phyloP scores from a whole-genome alignment of 208 protist species.

The Leishmania arabica region DNA sequence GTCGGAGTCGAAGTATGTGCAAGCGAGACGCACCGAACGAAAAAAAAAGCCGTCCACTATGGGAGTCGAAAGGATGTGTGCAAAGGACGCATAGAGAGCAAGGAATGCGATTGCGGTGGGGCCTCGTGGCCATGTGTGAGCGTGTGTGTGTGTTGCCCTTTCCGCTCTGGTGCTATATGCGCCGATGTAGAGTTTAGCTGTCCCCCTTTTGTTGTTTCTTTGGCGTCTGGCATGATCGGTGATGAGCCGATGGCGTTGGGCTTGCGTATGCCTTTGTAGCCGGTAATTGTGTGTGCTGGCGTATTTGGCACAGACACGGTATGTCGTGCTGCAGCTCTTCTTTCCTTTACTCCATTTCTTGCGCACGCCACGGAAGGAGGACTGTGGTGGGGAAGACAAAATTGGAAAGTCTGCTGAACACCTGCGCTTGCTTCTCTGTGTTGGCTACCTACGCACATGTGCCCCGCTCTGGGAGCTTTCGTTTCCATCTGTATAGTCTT shows the following conservation, averaged over 20 bases:
- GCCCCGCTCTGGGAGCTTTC: neutral
- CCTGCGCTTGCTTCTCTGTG: neutral
- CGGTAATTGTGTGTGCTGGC: neutral
- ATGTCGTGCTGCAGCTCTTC: neutral
- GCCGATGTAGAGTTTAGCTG: slow-evolving; percentile 1
- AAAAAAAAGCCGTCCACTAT: neutral
- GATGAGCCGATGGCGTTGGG: neutral
- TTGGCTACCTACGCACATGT: neutral
- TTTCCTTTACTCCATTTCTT: neutral
- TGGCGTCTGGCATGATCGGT: too few relatives aligned
- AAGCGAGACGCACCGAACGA: neutral
- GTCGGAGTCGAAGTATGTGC: neutral
- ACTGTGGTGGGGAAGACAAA: neutral
- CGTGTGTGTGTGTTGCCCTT: neutral
- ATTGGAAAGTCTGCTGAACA: too few relatives aligned
- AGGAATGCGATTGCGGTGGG: neutral
- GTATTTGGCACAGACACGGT: neutral
- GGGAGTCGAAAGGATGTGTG: neutral
- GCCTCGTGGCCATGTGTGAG: neutral
- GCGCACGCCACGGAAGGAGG: neutral
- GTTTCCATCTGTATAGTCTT: neutral
- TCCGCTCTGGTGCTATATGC: neutral
- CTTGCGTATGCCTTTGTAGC: neutral
- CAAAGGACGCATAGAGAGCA: neutral
- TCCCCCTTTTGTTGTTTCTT: neutral